Evolutionary conservation across 345 rosid species (phyloP).

Genomic region (Lepidium aucheri): DNA sequence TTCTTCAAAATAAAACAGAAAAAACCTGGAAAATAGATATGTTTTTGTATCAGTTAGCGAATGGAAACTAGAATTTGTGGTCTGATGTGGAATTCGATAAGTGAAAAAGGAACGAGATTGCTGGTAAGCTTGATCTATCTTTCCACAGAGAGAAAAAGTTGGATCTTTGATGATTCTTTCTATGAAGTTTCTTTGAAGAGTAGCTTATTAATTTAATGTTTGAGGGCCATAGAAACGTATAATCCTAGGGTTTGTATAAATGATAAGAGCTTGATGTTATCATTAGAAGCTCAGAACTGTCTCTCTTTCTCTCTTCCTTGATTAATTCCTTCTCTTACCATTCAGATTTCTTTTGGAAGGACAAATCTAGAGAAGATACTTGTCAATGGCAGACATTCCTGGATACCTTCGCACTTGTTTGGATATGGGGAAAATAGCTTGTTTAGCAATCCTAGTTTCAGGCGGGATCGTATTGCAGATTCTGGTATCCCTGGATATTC

Average conservation of each 20-base stretch:
- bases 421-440: constrained; percentile 73
- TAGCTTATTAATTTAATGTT: not conserved
- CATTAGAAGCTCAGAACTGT: not conserved
- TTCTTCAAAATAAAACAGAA: not conserved
- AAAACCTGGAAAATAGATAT: too few relatives aligned
- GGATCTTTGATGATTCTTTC: not conserved
- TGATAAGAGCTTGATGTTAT: not conserved
- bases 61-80: not conserved
- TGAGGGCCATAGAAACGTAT: not conserved
- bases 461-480: constrained; percentile 83
- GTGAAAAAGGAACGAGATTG: not conserved
- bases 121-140: not conserved
- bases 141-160: not conserved
- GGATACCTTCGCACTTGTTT: constrained; percentile 67
- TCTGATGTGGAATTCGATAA: not conserved
- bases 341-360: constrained; percentile 10
- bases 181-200: not conserved
- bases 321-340: not conserved
- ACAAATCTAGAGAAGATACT: constrained; percentile 15
- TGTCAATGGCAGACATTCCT: constrained; percentile 70
- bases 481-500: constrained; percentile 37
- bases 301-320: not conserved
- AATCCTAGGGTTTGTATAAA: not conserved
- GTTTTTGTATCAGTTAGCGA: not conserved
- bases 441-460: constrained; percentile 78